A percentile compares a stretch with the other conserved stretches of the same genome.
These are phyloP conservation scores for Dichomitus squalens DNA, from an alignment of 1,284 basidiomycete species.

Conservation along the genomic window DNA sequence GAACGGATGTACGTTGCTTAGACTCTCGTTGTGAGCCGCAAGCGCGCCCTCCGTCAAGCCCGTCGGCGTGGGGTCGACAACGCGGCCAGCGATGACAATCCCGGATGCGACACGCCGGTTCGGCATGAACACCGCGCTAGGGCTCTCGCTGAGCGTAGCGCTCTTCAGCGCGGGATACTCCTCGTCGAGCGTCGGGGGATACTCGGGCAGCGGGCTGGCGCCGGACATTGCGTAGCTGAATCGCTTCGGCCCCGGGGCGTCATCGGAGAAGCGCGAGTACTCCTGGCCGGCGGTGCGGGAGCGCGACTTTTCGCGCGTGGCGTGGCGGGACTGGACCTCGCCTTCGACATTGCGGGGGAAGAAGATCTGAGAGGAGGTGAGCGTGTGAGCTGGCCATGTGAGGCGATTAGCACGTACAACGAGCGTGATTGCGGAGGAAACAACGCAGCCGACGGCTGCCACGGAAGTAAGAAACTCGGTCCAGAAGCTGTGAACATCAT, in stretches of 20 bases:
- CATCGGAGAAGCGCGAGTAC: constrained; percentile 20
- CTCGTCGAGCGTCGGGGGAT: not conserved
- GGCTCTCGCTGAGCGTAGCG: not conserved
- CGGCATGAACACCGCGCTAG: constrained; percentile 27
- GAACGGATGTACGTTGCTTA: constrained; percentile 30
- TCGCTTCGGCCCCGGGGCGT: constrained; percentile 16
- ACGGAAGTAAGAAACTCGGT: constrained; percentile 64
- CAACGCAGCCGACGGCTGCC: constrained; percentile 56
- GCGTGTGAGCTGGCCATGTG: not conserved
- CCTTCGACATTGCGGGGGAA: constrained; percentile 72
- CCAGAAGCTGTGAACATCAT: constrained; percentile 26
- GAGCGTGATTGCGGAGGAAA: constrained; percentile 75
- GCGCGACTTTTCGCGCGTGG: constrained; percentile 25
- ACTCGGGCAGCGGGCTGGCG: not conserved
- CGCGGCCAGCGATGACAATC: constrained; percentile 25
- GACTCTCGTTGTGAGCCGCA: constrained; percentile 23
- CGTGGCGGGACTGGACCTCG: constrained; percentile 40
- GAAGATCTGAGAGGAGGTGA: constrained; percentile 55
- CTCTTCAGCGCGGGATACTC: not conserved
- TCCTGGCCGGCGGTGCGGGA: constrained; percentile 10
- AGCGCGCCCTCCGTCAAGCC: constrained; percentile 28
- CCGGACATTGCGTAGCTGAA: constrained; percentile 6
- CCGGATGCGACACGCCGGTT: constrained; percentile 30
- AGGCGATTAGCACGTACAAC: constrained; percentile 48
- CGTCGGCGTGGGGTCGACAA: constrained; percentile 10